These are phyloP conservation scores for Asclepias syriaca DNA, from an alignment of 257 asterid genomes.

Conservation along the genomic window DNA sequence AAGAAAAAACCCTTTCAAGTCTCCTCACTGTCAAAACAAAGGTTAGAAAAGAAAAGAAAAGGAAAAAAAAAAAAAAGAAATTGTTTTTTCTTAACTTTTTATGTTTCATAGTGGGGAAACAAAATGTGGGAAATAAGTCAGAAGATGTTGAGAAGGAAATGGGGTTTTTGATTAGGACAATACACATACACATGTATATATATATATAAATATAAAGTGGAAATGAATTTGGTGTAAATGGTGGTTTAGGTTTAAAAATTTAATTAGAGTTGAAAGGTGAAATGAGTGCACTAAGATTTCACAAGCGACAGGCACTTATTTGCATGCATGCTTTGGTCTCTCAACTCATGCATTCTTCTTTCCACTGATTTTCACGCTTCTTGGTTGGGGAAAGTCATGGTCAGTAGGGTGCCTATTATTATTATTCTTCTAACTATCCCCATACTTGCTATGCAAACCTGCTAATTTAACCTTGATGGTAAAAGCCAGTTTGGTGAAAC, in stretches of 20 bases:
- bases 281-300: slow-evolving; percentile 31
- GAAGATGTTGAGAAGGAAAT: slow-evolving; percentile 12
- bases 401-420: not conserved
- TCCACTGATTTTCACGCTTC: slow-evolving; percentile 20
- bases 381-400: not conserved
- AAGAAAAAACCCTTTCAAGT: too few relatives aligned
- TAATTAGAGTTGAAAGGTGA: not conserved
- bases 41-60: too few relatives aligned
- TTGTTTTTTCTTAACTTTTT: slow-evolving; percentile 16
- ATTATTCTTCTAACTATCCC: too few relatives aligned
- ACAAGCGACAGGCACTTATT: slow-evolving; percentile 74
- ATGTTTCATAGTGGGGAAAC: slow-evolving; percentile 41
- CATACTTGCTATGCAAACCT: too few relatives aligned
- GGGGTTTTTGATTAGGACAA: not conserved
- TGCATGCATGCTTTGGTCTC: slow-evolving; percentile 21
- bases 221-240: too few relatives aligned
- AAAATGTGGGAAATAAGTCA: slow-evolving; percentile 19
- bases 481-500: too few relatives aligned
- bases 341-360: not conserved
- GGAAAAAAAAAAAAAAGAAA: too few relatives aligned
- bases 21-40: too few relatives aligned
- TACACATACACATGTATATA: too few relatives aligned
- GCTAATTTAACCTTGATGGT: too few relatives aligned
- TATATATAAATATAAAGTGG: too few relatives aligned
- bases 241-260: too few relatives aligned